phyloP scores from a whole-genome alignment of 441 rosid species.

The Jatropha podagrica region DNA sequence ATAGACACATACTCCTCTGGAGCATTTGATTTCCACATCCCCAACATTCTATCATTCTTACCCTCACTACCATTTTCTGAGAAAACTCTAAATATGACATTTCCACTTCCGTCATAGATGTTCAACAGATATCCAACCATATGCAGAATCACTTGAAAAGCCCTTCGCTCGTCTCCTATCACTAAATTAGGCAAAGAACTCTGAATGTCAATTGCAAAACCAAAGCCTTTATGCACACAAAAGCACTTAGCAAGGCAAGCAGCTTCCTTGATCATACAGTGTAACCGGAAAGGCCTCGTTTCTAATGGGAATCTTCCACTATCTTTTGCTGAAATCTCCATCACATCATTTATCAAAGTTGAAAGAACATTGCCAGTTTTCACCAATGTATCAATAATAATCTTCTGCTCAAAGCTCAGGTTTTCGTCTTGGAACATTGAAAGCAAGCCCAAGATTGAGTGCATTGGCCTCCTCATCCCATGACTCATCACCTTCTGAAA shows the following conservation, averaged over 20 bases:
- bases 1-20: constrained; percentile 58
- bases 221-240: constrained; percentile 58
- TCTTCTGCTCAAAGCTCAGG: constrained; percentile 55
- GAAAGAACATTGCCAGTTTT: constrained; percentile 76
- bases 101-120: constrained; percentile 43
- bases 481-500: constrained; percentile 91
- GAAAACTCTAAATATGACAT: constrained; percentile 50
- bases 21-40: constrained; percentile 61
- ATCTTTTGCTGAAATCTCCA: constrained; percentile 62
- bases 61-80: constrained; percentile 62
- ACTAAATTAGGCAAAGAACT: constrained; percentile 74
- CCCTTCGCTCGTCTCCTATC: constrained; percentile 75
- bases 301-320: constrained; percentile 64
- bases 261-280: constrained; percentile 63
- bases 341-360: constrained; percentile 76
- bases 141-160: constrained; percentile 82
- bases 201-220: constrained; percentile 57
- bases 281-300: constrained; percentile 62
- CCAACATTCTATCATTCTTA: constrained; percentile 63
- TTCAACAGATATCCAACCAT: constrained; percentile 72
- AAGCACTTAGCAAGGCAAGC: constrained; percentile 84
- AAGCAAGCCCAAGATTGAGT: constrained; percentile 72
- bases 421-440: constrained; percentile 77
- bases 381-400: constrained; percentile 73
- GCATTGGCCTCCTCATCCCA: constrained; percentile 96